Conservation (phyloP, 352 stramenopile species). For the Pythium sp. region DNA sequence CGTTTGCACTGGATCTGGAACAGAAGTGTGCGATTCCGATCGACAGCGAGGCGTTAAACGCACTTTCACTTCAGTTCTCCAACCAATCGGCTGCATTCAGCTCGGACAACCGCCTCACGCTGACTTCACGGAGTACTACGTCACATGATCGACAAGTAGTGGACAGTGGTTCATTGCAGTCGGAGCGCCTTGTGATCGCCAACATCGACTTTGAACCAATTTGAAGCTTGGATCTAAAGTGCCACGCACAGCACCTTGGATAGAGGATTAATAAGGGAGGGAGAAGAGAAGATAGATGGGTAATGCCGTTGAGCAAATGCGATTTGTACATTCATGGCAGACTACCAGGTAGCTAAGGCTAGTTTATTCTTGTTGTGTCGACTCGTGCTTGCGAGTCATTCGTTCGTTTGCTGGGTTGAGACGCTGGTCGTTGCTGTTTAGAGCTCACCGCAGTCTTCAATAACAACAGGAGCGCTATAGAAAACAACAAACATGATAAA, state of each 20-base stretch:
- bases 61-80: background rate
- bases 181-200: slow-evolving; percentile 1
- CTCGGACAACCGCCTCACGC: slow-evolving; percentile 3
- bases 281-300: too few species aligned
- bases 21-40: slow-evolving; percentile 18
- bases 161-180: background rate
- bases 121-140: background rate
- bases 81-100: background rate
- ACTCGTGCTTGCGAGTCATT: background rate
- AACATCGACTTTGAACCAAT: background rate
- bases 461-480: slow-evolving; percentile 72
- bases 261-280: background rate
- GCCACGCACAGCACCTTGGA: background rate
- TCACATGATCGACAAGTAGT: background rate
- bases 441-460: slow-evolving; percentile 97
- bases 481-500: background rate
- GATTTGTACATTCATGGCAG: background rate
- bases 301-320: background rate
- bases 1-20: slow-evolving; percentile 29
- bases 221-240: background rate
- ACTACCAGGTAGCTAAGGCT: background rate
- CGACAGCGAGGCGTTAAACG: background rate
- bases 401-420: background rate
- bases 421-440: slow-evolving; percentile 15
- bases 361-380: background rate